Base-by-base conservation (phyloP, 495 filamentous ascomycete species). In the Podospora tetraspora region DNA sequence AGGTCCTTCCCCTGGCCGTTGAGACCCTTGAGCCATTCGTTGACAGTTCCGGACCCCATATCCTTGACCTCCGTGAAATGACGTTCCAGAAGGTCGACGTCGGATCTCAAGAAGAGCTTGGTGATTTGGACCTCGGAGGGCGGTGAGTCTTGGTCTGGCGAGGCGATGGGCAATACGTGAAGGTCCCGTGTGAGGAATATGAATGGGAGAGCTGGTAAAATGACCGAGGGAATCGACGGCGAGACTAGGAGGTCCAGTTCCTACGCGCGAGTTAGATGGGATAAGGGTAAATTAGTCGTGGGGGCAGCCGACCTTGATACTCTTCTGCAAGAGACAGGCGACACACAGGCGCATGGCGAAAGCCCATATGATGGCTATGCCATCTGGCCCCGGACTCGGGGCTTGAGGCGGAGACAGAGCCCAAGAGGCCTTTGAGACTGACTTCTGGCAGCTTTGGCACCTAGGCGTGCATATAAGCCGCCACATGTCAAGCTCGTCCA, bases 21-120 rank as follows among this genome's bases (percentile, higher is more conserved):
- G 3, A 93, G 83, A 13, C 90, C 90, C 76, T 92, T 92, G 7
- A 88, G 76, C 91, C 91, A 94, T 74, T 92, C 90, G 59, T 89
- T 88, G 21, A 84, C 82, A 10, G 87, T 83, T 19, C 88, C 87
- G 5, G 79, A 66, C 23, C 89, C 89, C 72, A 89, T 83, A 11
- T 80, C 78, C 65, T 83, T 84, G 59, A 86, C 89, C 1, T 85
- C 79, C 23, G 83, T 74, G 64, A 90, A 86, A 64, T 89, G 84
- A 59, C 76, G 67, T 64, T 83, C 79, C 56, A 93, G 83, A 3
- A 68, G 73, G 25, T 81, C 75, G 13, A 92, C 77, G 66, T 92
- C 85, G 19, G 77, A 72, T 32, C 87, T 84, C 68, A 81, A 86
- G 72, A 87, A 92, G 25, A 83, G 76, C 74, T 91, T 93, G 2